A percentile compares a stretch with the other conserved stretches of the same genome.
These are phyloP conservation scores for Pueraria montana DNA, from an alignment of 306 rosid species.

Conservation along the genomic window DNA sequence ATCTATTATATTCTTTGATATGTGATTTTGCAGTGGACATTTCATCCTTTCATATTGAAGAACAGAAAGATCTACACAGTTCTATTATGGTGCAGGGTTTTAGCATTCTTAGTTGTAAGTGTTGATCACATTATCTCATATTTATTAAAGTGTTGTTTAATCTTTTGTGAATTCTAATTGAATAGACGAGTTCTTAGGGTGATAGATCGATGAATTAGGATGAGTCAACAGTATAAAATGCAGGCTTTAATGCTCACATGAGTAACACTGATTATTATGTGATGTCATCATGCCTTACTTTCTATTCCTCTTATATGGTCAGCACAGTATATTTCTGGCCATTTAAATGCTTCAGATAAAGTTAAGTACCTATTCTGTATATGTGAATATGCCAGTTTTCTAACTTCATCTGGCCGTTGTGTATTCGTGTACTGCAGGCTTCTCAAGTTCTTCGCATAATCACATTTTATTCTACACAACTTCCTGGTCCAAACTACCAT, in stretches of 20 bases:
- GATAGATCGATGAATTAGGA: constrained; percentile 4
- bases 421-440: constrained; percentile 58
- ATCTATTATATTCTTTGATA: constrained; percentile 46
- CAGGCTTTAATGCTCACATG: background rate
- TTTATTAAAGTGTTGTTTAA: constrained; percentile 28
- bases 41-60: constrained; percentile 94
- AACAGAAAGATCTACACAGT: constrained; percentile 92
- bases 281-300: background rate
- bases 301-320: constrained; percentile 2
- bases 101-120: constrained; percentile 95
- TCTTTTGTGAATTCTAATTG: background rate
- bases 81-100: constrained; percentile 97
- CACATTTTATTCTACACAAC: constrained; percentile 88
- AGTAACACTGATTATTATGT: constrained; percentile 12
- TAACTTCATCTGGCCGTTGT: constrained; percentile 28
- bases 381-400: constrained; percentile 18
- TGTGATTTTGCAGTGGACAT: constrained; percentile 91
- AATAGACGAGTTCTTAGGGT: constrained; percentile 25
- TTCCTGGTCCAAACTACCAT: constrained; percentile 94
- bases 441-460: constrained; percentile 83
- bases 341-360: background rate
- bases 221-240: background rate
- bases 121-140: constrained; percentile 26
- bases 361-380: constrained; percentile 15
- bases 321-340: constrained; percentile 1